Conservation (phyloP, 108 stramenopile species). For the Stephanodiscus minutulus region DNA sequence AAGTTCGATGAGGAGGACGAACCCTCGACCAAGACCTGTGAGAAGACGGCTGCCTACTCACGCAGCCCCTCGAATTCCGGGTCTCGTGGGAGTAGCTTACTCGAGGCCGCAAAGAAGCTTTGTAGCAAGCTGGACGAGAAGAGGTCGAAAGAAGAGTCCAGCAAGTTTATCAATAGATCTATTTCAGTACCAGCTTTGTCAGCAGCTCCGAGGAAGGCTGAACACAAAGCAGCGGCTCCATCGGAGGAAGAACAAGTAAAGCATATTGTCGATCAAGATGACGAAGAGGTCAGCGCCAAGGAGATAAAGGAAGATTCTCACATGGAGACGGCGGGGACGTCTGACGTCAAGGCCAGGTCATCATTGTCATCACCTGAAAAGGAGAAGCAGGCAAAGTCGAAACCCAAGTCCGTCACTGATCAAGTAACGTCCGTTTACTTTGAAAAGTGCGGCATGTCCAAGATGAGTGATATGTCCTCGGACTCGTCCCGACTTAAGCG, state of each 20-base stretch:
- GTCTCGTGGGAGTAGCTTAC: constrained; percentile 41
- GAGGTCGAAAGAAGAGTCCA: constrained; percentile 12
- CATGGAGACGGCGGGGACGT: background rate
- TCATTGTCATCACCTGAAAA: constrained; percentile 3
- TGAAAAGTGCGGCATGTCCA: constrained; percentile 46
- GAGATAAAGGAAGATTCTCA: constrained; percentile 24
- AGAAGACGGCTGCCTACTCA: constrained; percentile 5
- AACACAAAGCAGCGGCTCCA: background rate
- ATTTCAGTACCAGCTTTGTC: background rate
- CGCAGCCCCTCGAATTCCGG: constrained; percentile 7
- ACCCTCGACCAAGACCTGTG: background rate
- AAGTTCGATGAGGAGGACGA: background rate
- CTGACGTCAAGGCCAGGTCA: constrained; percentile 2
- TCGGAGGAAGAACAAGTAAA: background rate
- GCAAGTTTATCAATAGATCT: background rate
- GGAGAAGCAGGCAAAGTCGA: constrained; percentile 2
- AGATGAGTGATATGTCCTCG: constrained; percentile 44
- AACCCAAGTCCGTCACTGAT: constrained; percentile 33
- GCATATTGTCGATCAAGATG: constrained; percentile 8
- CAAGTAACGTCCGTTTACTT: constrained; percentile 47
- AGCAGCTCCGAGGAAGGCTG: background rate
- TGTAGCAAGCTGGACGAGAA: constrained; percentile 45
- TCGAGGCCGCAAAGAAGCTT: constrained; percentile 48
- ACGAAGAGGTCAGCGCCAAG: constrained; percentile 5
- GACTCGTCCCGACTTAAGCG: constrained; percentile 25